Evolutionary conservation across 495 filamentous ascomycete species (phyloP), one percentile per base, ranked within the genome.

Genomic region (Penicillium tannophilum): DNA sequence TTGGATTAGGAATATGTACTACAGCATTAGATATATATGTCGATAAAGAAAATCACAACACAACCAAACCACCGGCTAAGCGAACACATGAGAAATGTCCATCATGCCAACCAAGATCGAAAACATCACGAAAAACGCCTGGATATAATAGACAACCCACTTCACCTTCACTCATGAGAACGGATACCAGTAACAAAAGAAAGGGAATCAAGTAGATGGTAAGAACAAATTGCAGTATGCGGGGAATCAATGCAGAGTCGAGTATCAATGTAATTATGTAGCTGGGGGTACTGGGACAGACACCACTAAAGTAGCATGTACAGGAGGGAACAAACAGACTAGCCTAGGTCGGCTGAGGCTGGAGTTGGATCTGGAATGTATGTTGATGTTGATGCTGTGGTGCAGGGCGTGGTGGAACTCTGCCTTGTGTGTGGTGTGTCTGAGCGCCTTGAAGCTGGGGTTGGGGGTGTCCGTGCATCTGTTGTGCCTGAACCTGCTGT

Each of bases 311-410:
- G 11, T 10, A 59, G 42, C 19, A 35, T 42, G 47, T 55, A 46
- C 23, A 36, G 14, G 26, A 6, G 12, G 1, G 24, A 33, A 19
- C 24, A 47, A 35, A 11, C 6, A 20, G 10, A 36, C 28, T 41
- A 49, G 49, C 54, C 54, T 24, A 56, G 19, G 59, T 69, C 16
- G 65, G 62, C 46, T 71, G 62, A 6, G 60, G 57, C 20, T 65
- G 59, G 26, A 70, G 57, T 48, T 70, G 62, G 19, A 70, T 55
- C 30, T 70, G 67, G 60, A 70, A 70, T 6, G 65, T 68, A 45
- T 70, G 67, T 39, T 70, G 67, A 23, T 70, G 65, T 28, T 70
- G 65, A 56, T 67, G 63, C 33, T 71, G 68, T 1, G 67, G 67
- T 24, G 67, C 63, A 28, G 67, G 67, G 1, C 60, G 51, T 3